Conservation (phyloP, 768 basidiomycete genomes). For the Rossbeevera mucosa region DNA sequence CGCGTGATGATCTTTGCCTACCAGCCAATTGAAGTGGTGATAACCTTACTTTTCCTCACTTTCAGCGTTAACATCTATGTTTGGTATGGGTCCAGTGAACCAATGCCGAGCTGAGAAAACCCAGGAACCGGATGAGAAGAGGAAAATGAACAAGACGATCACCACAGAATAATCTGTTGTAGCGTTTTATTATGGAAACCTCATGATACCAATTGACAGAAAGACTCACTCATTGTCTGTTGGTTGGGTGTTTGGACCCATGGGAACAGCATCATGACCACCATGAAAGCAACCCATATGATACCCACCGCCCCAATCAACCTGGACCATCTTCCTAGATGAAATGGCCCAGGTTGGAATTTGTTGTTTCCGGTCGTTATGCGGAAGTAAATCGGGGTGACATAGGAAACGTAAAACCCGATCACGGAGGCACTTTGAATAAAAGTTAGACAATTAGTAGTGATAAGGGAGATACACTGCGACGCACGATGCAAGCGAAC, state of each 20-base stretch:
- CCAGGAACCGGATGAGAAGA: slow-evolving; percentile 29
- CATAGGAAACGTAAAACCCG: slow-evolving; percentile 36
- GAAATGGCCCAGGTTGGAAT: slow-evolving; percentile 33
- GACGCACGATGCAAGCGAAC: slow-evolving; percentile 34
- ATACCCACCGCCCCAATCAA: slow-evolving; percentile 29
- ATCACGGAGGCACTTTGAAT: slow-evolving; percentile 28
- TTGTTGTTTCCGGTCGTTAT: slow-evolving; percentile 32
- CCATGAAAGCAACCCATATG: slow-evolving; percentile 31
- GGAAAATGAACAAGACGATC: slow-evolving; percentile 28
- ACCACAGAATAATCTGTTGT: slow-evolving; percentile 21
- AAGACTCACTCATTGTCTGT: slow-evolving; percentile 31
- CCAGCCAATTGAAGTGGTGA: too few species aligned
- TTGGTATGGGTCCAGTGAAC: slow-evolving; percentile 32
- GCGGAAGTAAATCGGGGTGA: slow-evolving; percentile 35
- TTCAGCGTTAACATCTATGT: slow-evolving; percentile 12
- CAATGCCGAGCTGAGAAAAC: slow-evolving; percentile 31
- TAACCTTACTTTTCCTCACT: background rate
- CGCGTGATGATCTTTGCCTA: too few species aligned
- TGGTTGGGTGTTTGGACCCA: slow-evolving; percentile 14
- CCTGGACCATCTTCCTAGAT: slow-evolving; percentile 27
- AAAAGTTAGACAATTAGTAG: background rate
- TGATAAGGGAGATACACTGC: background rate
- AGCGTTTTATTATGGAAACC: background rate
- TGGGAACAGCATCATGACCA: slow-evolving; percentile 33
- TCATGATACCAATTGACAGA: background rate